A percentile compares a stretch with the other conserved stretches of the same genome.
Conservation (phyloP, 2,329 filamentous ascomycete genomes). For the Cladophialophora chaetospira region DNA sequence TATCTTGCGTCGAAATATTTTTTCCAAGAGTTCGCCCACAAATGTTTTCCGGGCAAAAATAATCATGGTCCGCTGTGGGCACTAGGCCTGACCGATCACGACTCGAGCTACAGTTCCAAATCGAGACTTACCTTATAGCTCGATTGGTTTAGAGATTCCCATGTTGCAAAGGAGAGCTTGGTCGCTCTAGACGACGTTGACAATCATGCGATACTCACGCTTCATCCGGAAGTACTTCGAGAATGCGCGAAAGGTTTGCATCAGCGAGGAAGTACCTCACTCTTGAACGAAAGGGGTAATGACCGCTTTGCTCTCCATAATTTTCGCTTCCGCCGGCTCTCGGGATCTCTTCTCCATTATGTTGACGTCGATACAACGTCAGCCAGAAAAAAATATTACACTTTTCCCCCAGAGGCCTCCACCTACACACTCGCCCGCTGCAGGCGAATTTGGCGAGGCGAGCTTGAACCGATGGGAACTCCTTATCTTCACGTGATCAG, state of each 20-base stretch:
- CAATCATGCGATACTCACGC: background rate
- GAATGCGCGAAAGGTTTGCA: background rate
- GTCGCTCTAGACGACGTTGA: conserved; percentile 14
- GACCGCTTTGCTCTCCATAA: no score
- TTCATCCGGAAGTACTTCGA: conserved; percentile 3
- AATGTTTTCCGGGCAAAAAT: background rate
- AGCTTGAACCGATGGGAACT: background rate
- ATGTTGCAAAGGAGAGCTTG: background rate
- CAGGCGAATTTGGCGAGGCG: background rate
- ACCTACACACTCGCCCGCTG: background rate
- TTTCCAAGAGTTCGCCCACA: conserved; percentile 1
- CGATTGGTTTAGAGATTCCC: background rate
- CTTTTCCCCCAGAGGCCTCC: conserved; percentile 1
- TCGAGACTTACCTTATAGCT: background rate
- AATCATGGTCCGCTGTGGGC: background rate
- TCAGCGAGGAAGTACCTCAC: no score
- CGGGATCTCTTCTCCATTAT: no score
- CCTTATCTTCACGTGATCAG: conserved; percentile 9
- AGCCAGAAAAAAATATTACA: conserved; percentile 1
- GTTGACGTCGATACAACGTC: background rate
- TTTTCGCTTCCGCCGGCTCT: no score
- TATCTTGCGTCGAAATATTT: conserved; percentile 1
- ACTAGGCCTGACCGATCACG: background rate
- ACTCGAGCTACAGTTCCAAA: background rate
- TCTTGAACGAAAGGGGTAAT: no score